Conservation (phyloP, 2,329 filamentous ascomycete genomes). For the Colletotrichum agaves region DNA sequence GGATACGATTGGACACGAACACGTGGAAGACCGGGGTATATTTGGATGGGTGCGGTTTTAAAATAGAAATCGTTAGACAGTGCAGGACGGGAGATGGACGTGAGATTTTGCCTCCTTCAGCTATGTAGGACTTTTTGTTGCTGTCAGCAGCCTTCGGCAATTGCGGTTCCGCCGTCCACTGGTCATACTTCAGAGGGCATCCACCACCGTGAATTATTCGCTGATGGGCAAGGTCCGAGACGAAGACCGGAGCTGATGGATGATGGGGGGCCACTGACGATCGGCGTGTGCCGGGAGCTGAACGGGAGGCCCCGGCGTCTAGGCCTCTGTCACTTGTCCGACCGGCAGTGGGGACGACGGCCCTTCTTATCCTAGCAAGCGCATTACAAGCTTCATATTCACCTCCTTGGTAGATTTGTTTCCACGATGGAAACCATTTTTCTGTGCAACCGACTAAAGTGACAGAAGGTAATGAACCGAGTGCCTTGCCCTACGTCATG, state of each 20-base stretch:
- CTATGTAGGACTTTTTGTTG: background rate
- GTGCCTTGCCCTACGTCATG: slow-evolving; percentile 1
- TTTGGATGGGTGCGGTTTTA: background rate
- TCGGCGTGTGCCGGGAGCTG: slow-evolving; percentile 27
- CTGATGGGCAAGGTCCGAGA: background rate
- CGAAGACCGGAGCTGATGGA: background rate
- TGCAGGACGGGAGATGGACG: slow-evolving; percentile 1
- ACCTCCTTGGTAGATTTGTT: too few relatives aligned
- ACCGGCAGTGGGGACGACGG: background rate
- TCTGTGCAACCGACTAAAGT: too few relatives aligned
- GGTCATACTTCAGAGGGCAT: too few relatives aligned
- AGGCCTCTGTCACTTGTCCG: slow-evolving; percentile 16
- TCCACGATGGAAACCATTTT: too few relatives aligned
- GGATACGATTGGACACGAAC: too few relatives aligned
- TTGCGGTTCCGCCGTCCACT: too few relatives aligned
- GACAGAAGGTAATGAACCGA: too few relatives aligned
- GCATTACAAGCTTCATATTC: too few relatives aligned
- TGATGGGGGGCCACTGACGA: background rate
- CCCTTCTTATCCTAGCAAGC: too few relatives aligned
- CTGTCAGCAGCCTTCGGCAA: too few relatives aligned
- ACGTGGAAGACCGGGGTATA: too few relatives aligned
- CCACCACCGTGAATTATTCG: too few relatives aligned
- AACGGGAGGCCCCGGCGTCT: slow-evolving; percentile 23
- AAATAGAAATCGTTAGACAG: background rate
- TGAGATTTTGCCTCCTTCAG: background rate